Evolutionary conservation across 2,329 filamentous ascomycete genomes (phyloP).

Genomic region (Aspergillus puulaauensis): DNA sequence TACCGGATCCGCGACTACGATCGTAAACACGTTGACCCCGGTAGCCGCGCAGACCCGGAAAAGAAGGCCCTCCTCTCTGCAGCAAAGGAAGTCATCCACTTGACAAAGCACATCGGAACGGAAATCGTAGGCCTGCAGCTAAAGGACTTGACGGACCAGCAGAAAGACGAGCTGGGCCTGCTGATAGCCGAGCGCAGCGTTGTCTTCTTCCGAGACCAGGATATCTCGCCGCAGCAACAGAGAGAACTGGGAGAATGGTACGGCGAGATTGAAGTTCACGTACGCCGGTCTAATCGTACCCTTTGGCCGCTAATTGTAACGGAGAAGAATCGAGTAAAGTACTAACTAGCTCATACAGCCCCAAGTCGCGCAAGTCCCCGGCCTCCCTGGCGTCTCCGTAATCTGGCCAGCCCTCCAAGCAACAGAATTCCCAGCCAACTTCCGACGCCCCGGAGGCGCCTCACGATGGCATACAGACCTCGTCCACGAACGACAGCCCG

Average conservation of each 20-base stretch:
- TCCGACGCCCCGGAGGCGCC: conserved; percentile 67
- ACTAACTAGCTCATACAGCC: conserved; percentile 54
- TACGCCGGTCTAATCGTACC: too few species aligned
- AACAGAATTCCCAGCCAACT: conserved; percentile 60
- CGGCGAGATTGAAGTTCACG: conserved; percentile 68
- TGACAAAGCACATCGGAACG: conserved; percentile 63
- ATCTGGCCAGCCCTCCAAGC: conserved; percentile 70
- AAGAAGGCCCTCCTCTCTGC: conserved; percentile 59
- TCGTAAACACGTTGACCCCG: conserved; percentile 59
- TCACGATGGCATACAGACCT: conserved; percentile 70
- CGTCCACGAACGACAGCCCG: conserved; percentile 69
- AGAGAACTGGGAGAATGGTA: conserved; percentile 62
- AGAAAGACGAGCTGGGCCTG: conserved; percentile 62
- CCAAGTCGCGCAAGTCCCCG: conserved; percentile 69
- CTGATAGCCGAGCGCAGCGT: conserved; percentile 64
- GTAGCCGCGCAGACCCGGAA: conserved; percentile 63
- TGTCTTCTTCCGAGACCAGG: conserved; percentile 66
- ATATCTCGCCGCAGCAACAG: conserved; percentile 62
- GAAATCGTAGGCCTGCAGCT: conserved; percentile 65
- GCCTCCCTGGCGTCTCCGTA: conserved; percentile 62
- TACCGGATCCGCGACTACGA: conserved; percentile 63
- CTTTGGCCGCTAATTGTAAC: too few species aligned
- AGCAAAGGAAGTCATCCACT: conserved; percentile 62
- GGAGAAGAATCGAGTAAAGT: too few species aligned
- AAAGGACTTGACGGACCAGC: conserved; percentile 59